Base-by-base conservation (phyloP, 371 early-diverging fungal species). In the Mortierella sp. region DNA sequence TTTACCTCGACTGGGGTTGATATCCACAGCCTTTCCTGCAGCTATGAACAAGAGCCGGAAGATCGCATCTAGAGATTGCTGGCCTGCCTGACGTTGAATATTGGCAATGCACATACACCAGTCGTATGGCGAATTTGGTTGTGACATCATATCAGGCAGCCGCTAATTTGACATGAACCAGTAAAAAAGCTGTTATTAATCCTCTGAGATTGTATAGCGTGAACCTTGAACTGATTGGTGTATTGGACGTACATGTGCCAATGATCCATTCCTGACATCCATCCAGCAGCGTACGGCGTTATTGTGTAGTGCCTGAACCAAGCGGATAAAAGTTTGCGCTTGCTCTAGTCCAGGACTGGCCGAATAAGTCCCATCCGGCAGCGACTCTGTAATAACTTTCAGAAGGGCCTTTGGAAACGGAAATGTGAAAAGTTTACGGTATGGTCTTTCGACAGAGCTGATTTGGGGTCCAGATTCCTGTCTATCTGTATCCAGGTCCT, bases 281-380 rank as follows among this genome's bases (percentile, higher is more conserved):
- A 65, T 71, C 81, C 81, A 80, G 66, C 81, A 80, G 3, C 81
- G 75, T 35, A 80, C 43, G 1, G 81, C 72, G 49, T 80, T 80
- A 32, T 70, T 80, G 31, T 74, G 70, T 22, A 80, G 64, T 9
- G 75, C 70, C 12, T 64, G 59, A 3, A 80, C 75, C 19, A 80
- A 58, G 4, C 75, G 53, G 17, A 64, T 40, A 35, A 80, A 70
- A 0, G 81, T 71, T n/a, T 67, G 51, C 26, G 55, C n/a, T 13
- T 43, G 61, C 28, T 67, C 66, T 6, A 56, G 40, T 19, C 45
- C 43, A 8, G 8, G 7, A 26, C n/a, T 26, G 0, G 59, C 29
- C n/a, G 61, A 26, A 8, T 35, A 43, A 1, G 42, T 28, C 7
- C 34, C 37, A 22, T 26, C 10, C 45, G 45, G 12, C 12, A 22